phyloP scores from a whole-genome alignment of 2,329 filamentous ascomycete genomes.

The Hortaea werneckii region DNA sequence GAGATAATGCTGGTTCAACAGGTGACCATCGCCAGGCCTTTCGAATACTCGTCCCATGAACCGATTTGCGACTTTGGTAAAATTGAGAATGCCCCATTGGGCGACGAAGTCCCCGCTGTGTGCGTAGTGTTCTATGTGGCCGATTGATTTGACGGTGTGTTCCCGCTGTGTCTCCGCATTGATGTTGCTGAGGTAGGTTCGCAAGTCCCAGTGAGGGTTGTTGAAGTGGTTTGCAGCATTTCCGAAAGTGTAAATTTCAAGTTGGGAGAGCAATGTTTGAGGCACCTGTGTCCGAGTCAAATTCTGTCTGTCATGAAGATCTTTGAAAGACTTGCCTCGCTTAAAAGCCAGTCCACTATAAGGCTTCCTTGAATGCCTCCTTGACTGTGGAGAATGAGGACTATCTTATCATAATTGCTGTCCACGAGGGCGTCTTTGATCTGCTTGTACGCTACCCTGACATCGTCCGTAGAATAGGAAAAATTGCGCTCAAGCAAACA shows the following conservation, averaged over 20 bases:
- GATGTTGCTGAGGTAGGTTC: not conserved
- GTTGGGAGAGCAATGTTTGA: not conserved
- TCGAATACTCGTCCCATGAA: not conserved
- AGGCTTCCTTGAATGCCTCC: not conserved
- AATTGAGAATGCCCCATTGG: not conserved
- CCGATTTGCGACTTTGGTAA: not conserved
- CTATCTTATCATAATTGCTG: not conserved
- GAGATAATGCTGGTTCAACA: not conserved
- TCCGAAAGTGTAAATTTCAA: not conserved
- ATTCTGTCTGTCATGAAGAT: not conserved
- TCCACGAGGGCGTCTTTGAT: not conserved
- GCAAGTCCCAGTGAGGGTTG: not conserved
- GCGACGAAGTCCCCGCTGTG: not conserved
- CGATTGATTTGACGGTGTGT: not conserved
- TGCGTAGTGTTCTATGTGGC: not conserved
- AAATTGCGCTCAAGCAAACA: not conserved
- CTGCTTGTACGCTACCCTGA: not conserved
- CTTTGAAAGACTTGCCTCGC: not conserved
- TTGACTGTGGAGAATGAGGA: not conserved
- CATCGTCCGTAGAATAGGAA: not conserved
- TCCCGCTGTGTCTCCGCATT: not conserved
- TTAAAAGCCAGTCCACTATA: not conserved
- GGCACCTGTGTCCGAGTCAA: not conserved
- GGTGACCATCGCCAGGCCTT: not conserved
- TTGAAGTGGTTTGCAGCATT: slow-evolving; percentile 1